Base-by-base conservation (phyloP, 2,329 filamentous ascomycete species). In the Fusarium hainanense region DNA sequence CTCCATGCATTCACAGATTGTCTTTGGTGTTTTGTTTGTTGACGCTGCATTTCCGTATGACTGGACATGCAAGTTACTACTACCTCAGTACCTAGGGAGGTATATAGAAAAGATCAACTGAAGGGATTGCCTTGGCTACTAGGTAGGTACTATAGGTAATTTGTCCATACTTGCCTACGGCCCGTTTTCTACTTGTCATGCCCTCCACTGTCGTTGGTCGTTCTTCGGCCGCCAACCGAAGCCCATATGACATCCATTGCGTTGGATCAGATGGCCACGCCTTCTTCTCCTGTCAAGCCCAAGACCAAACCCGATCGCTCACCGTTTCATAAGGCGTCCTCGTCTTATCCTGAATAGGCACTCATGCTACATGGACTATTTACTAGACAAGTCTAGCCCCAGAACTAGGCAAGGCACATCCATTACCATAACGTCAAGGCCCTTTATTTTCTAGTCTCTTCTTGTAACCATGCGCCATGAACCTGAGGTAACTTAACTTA, bases 331-430 rank as follows among this genome's bases (percentile, higher is more conserved):
- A 28, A 54, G 61, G 63, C 59, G 59, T 27, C 59, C 43, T 58
- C 43, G 58, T 68, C 58, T 63, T 68, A 57, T 58, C 64, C 63
- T 63, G 57, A 67, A 67, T 57, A 67, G 64, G 64, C 58, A 63
- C 50, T 40, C 58, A 51, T 54, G 27, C 58, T 63, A 60, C 49
- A 65, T 49, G 25, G 20, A 52, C 46, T 41, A 56, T 65, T 34
- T 37, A 65, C 60, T 8, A 59, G 48, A 51, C 48, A 32, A 49
- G 48, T 23, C 34, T 67, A 68, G 58, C 50, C 59, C 48, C 27
- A 34, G 40, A 28, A 54, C 63, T 68, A 68, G 48, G 49, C 43
- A 64, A 68, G 65, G 65, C 65, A 68, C 65, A 46, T 68, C 28
- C 11, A 28, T 28, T 28, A 52, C 51, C 54, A 65, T 60, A 64